These are phyloP conservation scores for Trichoderma harzianum DNA, from an alignment of 2,329 filamentous ascomycete genomes.

Conservation along the genomic window DNA sequence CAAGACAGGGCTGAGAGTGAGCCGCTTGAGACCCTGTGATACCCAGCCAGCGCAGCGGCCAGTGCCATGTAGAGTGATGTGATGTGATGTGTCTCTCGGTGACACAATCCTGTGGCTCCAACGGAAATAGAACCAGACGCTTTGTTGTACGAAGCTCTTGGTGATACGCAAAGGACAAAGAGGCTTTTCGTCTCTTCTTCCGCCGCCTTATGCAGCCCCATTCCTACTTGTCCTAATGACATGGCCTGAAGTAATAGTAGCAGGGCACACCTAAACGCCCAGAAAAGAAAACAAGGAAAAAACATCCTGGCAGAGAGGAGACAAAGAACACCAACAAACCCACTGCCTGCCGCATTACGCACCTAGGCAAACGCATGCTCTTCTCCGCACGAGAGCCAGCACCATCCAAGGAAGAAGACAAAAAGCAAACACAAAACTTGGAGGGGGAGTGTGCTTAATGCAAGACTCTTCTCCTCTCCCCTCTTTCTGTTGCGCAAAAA, in stretches of 20 bases:
- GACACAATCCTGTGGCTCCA: conserved; percentile 5
- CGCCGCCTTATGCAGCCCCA: not conserved
- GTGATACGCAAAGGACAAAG: not conserved
- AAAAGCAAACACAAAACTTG: not conserved
- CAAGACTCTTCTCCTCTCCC: not conserved
- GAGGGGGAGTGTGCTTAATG: conserved; percentile 9
- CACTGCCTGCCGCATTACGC: not conserved
- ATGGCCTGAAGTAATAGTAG: not conserved
- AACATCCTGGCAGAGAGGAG: not conserved
- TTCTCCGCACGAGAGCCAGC: not conserved
- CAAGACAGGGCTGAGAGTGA: conserved; percentile 1
- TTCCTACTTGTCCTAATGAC: not conserved
- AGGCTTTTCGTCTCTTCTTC: not conserved
- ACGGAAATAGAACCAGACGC: not conserved
- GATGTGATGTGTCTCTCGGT: conserved; percentile 12
- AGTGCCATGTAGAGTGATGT: not conserved
- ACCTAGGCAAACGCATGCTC: not conserved
- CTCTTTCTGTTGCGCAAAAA: not conserved
- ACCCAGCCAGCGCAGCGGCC: conserved; percentile 1
- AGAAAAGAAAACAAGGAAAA: not conserved
- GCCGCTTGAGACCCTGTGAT: not conserved
- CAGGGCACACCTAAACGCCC: not conserved
- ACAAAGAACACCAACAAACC: not conserved
- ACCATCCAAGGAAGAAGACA: not conserved
- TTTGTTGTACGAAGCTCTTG: not conserved